Evolutionary conservation across 306 rosid genomes (phyloP).

Genomic region (Astragalus glycyphyllos): DNA sequence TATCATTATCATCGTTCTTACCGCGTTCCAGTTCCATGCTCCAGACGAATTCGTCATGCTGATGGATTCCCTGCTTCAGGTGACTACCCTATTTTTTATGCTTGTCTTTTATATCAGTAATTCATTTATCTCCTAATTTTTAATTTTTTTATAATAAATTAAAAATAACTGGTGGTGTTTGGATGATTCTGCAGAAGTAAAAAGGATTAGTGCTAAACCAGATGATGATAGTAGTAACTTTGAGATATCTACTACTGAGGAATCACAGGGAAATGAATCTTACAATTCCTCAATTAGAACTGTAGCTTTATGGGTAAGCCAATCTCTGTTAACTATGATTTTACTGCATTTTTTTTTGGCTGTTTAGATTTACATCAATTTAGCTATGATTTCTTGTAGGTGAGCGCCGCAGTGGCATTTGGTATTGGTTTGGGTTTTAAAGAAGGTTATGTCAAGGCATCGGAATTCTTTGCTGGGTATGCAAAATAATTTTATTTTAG

Average conservation of each 20-base stretch:
- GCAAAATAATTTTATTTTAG: conserved; percentile 34
- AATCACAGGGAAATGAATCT: conserved; percentile 47
- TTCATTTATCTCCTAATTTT: neutral
- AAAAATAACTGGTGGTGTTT: neutral
- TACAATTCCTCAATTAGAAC: conserved; percentile 69
- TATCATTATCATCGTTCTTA: conserved; percentile 47
- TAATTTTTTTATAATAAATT: too few relatives aligned
- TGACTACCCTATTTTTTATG: conserved; percentile 23
- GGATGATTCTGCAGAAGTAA: conserved; percentile 54
- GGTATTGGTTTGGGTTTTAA: conserved; percentile 81
- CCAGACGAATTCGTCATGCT: conserved; percentile 58
- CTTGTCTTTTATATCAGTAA: conserved; percentile 1
- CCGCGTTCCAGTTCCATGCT: conserved; percentile 47
- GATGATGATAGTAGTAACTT: conserved; percentile 43
- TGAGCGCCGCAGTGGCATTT: conserved; percentile 76
- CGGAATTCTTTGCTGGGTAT: conserved; percentile 95
- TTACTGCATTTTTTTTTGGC: conserved; percentile 33
- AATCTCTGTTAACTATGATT: conserved; percentile 34
- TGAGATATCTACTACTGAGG: conserved; percentile 40
- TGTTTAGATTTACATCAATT: neutral
- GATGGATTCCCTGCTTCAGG: conserved; percentile 62
- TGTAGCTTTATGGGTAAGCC: conserved; percentile 84
- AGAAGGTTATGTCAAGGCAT: conserved; percentile 78
- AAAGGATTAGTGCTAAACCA: conserved; percentile 51
- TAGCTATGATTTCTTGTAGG: conserved; percentile 51